A percentile compares a stretch with the other conserved stretches of the same genome.
Conservation (phyloP, 805 yeast species). For the Monosporozyma aerobia region DNA sequence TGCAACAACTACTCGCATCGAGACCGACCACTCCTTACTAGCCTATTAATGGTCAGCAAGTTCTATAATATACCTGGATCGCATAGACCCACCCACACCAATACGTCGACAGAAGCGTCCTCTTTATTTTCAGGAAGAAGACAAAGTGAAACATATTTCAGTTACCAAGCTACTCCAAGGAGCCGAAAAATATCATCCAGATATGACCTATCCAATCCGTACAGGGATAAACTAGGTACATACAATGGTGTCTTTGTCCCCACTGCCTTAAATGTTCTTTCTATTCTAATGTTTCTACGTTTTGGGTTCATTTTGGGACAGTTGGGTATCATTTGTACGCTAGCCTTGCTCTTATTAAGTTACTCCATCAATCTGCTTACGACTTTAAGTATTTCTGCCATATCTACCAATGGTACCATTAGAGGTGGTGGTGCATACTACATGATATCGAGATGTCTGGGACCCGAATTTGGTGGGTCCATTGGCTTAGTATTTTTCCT, state of each 20-base stretch:
- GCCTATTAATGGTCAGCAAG: slow-evolving; percentile 15
- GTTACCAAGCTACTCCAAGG: slow-evolving; percentile 21
- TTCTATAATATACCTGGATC: slow-evolving; percentile 31
- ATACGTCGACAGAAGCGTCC: slow-evolving; percentile 11
- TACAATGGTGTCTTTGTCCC: slow-evolving; percentile 90
- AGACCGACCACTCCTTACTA: background rate
- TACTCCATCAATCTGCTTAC: slow-evolving; percentile 78
- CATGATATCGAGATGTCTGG: slow-evolving; percentile 90
- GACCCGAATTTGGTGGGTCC: slow-evolving; percentile 98
- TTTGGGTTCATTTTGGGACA: slow-evolving; percentile 95
- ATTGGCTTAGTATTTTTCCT: slow-evolving; percentile 90
- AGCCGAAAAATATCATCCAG: slow-evolving; percentile 21
- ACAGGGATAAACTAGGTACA: slow-evolving; percentile 56
- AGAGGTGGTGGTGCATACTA: slow-evolving; percentile 98
- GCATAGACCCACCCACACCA: slow-evolving; percentile 19
- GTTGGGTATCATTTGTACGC: slow-evolving; percentile 77
- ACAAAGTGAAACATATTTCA: slow-evolving; percentile 24
- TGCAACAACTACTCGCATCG: background rate
- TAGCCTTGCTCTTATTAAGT: slow-evolving; percentile 57
- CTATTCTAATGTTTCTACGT: slow-evolving; percentile 89
- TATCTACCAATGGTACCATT: slow-evolving; percentile 95
- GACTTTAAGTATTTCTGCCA: slow-evolving; percentile 85
- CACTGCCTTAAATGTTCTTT: slow-evolving; percentile 82
- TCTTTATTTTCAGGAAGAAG: slow-evolving; percentile 16
- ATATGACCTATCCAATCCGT: slow-evolving; percentile 27